These are phyloP conservation scores for Acrocalymma vagum DNA, from an alignment of 2,329 filamentous ascomycete species.

Conservation along the genomic window DNA sequence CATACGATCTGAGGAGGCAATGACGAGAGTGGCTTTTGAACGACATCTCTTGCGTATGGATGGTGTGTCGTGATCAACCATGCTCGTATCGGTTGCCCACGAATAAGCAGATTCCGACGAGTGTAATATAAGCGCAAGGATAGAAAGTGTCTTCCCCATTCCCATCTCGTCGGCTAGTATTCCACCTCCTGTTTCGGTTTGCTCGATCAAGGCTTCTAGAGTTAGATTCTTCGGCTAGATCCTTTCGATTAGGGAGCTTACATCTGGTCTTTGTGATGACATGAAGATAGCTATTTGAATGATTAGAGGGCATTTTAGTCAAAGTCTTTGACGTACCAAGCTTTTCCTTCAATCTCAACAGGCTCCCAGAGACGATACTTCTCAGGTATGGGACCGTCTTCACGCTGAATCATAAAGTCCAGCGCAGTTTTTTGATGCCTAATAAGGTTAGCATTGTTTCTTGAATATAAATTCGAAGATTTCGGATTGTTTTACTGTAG, in stretches of 20 bases:
- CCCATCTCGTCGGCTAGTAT: conserved; percentile 71
- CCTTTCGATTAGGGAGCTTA: conserved; percentile 2
- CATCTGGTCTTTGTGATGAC: conserved; percentile 48
- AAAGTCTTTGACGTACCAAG: conserved; percentile 19
- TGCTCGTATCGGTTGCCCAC: conserved; percentile 47
- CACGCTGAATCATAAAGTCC: conserved; percentile 38
- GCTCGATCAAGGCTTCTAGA: conserved; percentile 12
- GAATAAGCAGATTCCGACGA: conserved; percentile 48
- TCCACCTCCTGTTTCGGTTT: conserved; percentile 48
- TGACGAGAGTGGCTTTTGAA: conserved; percentile 33
- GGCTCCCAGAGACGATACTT: conserved; percentile 38
- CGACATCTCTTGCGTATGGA: conserved; percentile 10
- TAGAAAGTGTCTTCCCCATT: conserved; percentile 65
- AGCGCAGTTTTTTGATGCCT: conserved; percentile 38
- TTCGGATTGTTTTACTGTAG: conserved; percentile 12
- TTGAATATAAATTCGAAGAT: background rate
- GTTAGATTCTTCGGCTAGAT: background rate
- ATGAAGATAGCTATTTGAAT: conserved; percentile 45
- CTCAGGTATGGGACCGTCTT: conserved; percentile 38
- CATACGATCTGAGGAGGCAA: conserved; percentile 38
- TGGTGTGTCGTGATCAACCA: no score
- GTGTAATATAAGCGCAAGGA: conserved; percentile 58
- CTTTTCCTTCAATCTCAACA: conserved; percentile 22
- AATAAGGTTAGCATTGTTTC: background rate
- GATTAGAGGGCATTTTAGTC: background rate